Percentiles rank a stretch among this genome's conserved stretches.
These are phyloP conservation scores for Paraphaeosphaeria sporulosa DNA, from an alignment of 2,329 filamentous ascomycete species.

Conservation along the genomic window DNA sequence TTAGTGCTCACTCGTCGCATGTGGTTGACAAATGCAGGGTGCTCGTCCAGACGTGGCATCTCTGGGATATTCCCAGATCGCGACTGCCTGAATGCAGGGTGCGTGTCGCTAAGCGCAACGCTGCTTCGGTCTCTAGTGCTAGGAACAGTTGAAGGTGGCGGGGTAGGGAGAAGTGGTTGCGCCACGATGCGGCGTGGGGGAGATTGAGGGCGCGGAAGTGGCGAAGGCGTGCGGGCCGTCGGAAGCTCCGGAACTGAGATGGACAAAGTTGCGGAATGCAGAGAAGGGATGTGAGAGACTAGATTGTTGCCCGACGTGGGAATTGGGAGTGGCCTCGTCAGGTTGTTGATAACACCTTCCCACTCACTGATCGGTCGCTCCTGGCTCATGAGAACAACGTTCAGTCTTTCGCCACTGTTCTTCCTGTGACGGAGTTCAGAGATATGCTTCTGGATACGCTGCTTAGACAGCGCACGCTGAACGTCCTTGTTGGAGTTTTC, in stretches of 20 bases:
- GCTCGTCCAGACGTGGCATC: constrained; percentile 25
- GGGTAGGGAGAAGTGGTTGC: constrained; percentile 40
- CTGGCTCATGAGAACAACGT: constrained; percentile 49
- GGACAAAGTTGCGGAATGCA: constrained; percentile 31
- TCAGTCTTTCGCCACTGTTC: constrained; percentile 44
- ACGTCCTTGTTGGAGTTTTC: constrained; percentile 45
- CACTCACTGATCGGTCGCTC: constrained; percentile 52
- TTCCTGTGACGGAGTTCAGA: constrained; percentile 52
- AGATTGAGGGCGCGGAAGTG: constrained; percentile 24
- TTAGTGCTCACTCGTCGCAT: constrained; percentile 11
- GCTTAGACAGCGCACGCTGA: constrained; percentile 50
- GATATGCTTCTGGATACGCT: constrained; percentile 53
- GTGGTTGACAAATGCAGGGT: constrained; percentile 29
- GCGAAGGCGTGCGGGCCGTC: constrained; percentile 23
- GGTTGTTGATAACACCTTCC: constrained; percentile 43
- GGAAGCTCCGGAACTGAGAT: constrained; percentile 31
- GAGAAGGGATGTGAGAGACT: constrained; percentile 40
- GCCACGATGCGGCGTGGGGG: constrained; percentile 34
- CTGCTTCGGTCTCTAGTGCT: constrained; percentile 34
- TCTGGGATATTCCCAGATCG: constrained; percentile 19
- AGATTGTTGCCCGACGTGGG: constrained; percentile 31
- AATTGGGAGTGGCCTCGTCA: constrained; percentile 34
- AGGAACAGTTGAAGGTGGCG: constrained; percentile 37
- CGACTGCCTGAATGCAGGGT: constrained; percentile 28
- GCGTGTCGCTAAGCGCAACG: constrained; percentile 34